Evolutionary conservation across 2,329 filamentous ascomycete species (phyloP).

Genomic region (Ophiostoma himal-ulmi): DNA sequence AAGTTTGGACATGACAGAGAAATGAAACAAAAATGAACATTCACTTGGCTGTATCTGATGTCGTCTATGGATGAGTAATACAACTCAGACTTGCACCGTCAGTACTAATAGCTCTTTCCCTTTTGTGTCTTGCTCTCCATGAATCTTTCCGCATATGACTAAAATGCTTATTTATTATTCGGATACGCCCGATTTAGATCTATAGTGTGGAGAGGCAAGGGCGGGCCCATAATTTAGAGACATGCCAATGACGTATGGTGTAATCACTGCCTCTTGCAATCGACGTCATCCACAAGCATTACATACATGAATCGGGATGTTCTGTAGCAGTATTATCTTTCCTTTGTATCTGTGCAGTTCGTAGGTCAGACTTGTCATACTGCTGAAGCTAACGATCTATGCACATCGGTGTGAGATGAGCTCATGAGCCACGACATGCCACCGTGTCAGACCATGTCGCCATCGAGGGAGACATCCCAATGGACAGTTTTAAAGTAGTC

Average conservation of each 20-base stretch:
- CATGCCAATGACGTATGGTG: constrained; percentile 4
- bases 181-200: not conserved
- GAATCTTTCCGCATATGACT: not conserved
- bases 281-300: constrained; percentile 8
- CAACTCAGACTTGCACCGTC: not conserved
- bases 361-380: not conserved
- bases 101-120: not conserved
- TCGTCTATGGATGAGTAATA: not conserved
- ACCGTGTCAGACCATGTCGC: not conserved
- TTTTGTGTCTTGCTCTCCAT: no score
- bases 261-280: not conserved
- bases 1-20: not conserved
- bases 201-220: not conserved
- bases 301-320: not conserved
- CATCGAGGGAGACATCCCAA: not conserved
- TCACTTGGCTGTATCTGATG: not conserved
- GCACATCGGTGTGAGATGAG: not conserved
- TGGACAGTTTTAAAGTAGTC: not conserved
- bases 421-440: not conserved
- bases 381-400: not conserved
- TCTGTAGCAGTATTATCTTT: not conserved
- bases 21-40: not conserved
- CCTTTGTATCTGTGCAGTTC: not conserved
- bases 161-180: not conserved
- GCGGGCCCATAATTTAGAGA: not conserved